Evolutionary conservation across 164 flowering plant genomes (phyloP), one percentile per base, ranked within the genome.

Genomic region (Nymphaea colorata): DNA sequence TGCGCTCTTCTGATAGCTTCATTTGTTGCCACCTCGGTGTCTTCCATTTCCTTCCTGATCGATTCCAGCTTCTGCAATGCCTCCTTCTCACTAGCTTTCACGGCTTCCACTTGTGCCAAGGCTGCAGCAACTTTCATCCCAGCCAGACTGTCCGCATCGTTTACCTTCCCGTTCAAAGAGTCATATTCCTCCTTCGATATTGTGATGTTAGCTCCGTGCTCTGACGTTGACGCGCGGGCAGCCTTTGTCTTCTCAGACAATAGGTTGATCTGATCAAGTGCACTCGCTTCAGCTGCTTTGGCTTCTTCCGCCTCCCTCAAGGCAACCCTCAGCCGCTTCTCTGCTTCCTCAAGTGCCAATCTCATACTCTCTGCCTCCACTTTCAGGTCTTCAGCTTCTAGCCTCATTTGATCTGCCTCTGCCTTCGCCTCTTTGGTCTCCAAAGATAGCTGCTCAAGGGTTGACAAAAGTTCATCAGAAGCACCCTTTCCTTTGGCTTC

Each of bases 61-160:
- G 82, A 81, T 73, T 86, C 97, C 72, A 89, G 72, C 73, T 77
- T 88, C 81, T 85, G 81, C 3, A 79, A 70, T 4, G 89, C 88
- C 73, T 94, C 98, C 67, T 85, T 79, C 67, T 88, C 93, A 76
- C 97, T 82, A 12, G 96, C 97, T 76, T 80, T 89, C 63, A 91
- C 84, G 69, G 97, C 97, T 70, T 89, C 92, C 64, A 87, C 93
- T 72, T 90, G 93, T 51, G 96, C 98, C 78, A 80, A 66, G 57
- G 94, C 97, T 72, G 98, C 97, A 62, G 82, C 91, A 67, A 93
- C 91, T 76, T 85, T 93, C 96, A 93, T 84, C 67, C 85, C 91
- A 17, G 93, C 85, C 60, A 93, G 70, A 67, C 60, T 74, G 41
- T 86, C 88, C 4, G 89, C 89, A 73, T 89, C 97, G 71, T 80